Evolutionary conservation across 2,329 filamentous ascomycete species (phyloP), one percentile per base, ranked within the genome.

Genomic region (Magnaporthales sp.): DNA sequence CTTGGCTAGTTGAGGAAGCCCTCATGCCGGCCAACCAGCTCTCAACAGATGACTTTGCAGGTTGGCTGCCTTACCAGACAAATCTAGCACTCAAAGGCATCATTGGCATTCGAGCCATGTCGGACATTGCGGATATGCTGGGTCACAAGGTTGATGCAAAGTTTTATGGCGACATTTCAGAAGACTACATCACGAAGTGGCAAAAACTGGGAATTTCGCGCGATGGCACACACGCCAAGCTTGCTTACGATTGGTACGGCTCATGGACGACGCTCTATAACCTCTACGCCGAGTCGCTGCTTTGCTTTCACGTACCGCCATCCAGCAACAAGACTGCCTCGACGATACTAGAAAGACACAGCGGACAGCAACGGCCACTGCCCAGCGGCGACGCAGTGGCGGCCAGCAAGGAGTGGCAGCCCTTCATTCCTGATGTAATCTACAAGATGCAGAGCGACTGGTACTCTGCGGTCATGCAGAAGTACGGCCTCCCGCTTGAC

Each of bases 401-500:
- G 64, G 74, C 4, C 65, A 66, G 13, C 67, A 62, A 13, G 65
- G 67, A 24, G 66, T 24, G 74, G n/a, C n/a, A 63, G 11, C 73
- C 73, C 58, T 92, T 95, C 76, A 89, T 96, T 64, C 89, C 91
- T 1, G 84, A 89, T 69, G 83, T 84, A 72, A 84, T 96, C 71
- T 96, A 96, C 81, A 85, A 86, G 71, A 87, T 88, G 70, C 91
- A 96, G 74, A 93, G 89, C 62, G 82, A 88, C 67, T 96, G 91
- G 91, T 96, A 96, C 78, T 82, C 86, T 69, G 83, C 86, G 15
- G 91, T 94, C 10, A 85, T 91, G 70, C 91, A 96, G 75, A 88
- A 86, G 72, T 96, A 94, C 75, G 92, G 92, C 1, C 79, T 96
- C 3, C 92, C 92, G 0, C 84, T 96, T 8, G 92, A 96, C 77